phyloP scores from a whole-genome alignment of 371 early-diverging fungal species.

The Zopfochytrium polystomum region DNA sequence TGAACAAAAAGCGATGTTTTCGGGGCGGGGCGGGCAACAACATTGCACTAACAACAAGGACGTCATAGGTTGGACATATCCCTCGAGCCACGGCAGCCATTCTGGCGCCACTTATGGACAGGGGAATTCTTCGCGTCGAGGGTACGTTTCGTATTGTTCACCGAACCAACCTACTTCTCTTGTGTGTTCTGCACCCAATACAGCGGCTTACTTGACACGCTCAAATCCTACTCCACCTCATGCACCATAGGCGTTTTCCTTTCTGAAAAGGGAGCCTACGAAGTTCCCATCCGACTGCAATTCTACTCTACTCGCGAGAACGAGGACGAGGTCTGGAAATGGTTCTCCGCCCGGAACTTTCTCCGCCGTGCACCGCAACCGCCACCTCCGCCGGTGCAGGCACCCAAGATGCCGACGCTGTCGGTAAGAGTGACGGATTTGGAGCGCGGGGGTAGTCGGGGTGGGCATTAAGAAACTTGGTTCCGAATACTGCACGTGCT shows the following conservation, averaged over 20 bases:
- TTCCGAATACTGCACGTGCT: too few relatives aligned
- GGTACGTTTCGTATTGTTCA: background rate
- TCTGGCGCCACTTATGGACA: constrained; percentile 8
- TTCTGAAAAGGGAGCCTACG: background rate
- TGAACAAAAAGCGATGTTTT: background rate
- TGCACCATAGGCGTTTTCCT: background rate
- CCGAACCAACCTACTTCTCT: background rate
- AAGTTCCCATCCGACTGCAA: background rate
- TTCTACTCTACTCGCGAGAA: background rate
- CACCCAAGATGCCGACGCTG: too few relatives aligned
- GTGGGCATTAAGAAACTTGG: too few relatives aligned
- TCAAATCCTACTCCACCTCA: background rate
- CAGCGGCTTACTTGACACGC: background rate
- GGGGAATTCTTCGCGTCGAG: background rate
- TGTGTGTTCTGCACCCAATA: background rate
- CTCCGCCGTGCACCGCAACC: too few relatives aligned
- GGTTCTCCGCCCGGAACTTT: too few relatives aligned
- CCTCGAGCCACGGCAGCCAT: constrained; percentile 2
- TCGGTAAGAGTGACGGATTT: too few relatives aligned
- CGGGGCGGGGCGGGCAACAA: too few relatives aligned
- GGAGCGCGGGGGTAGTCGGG: too few relatives aligned
- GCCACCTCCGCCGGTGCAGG: too few relatives aligned
- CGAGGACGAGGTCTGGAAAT: too few relatives aligned
- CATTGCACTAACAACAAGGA: constrained; percentile 1
- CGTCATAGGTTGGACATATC: constrained; percentile 13